phyloP scores from a whole-genome alignment of 345 rosid species.

The Brassica carinata region DNA sequence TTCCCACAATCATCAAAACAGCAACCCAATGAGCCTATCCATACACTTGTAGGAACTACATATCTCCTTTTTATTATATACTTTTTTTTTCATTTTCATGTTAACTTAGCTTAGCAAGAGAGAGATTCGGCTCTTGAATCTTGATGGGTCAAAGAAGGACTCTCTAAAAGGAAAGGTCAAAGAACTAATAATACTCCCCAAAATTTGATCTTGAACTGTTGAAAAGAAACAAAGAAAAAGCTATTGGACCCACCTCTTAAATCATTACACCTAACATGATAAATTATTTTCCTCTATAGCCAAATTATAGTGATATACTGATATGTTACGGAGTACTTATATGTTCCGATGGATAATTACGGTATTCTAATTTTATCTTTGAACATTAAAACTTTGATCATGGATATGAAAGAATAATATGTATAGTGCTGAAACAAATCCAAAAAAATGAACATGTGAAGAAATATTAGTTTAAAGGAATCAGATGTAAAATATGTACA shows the following conservation, averaged over 20 bases:
- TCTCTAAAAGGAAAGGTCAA: constrained; percentile 46
- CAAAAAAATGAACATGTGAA: not conserved
- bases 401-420: not conserved
- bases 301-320: constrained; percentile 1
- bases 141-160: constrained; percentile 44
- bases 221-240: constrained; percentile 46
- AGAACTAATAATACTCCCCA: constrained; percentile 48
- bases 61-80: not conserved
- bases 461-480: not conserved
- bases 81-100: constrained; percentile 1
- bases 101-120: constrained; percentile 37
- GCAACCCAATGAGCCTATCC: constrained; percentile 28
- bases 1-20: constrained; percentile 41
- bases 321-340: not conserved
- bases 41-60: constrained; percentile 15
- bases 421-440: not conserved
- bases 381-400: not conserved
- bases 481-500: not conserved
- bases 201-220: constrained; percentile 43
- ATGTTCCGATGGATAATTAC: not conserved
- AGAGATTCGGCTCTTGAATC: constrained; percentile 34
- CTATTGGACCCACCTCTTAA: constrained; percentile 42
- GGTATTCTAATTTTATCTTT: not conserved
- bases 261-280: constrained; percentile 41
- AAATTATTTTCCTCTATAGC: constrained; percentile 6